Conservation (phyloP, 1,284 basidiomycete species). For the Omphalotus olearius region DNA sequence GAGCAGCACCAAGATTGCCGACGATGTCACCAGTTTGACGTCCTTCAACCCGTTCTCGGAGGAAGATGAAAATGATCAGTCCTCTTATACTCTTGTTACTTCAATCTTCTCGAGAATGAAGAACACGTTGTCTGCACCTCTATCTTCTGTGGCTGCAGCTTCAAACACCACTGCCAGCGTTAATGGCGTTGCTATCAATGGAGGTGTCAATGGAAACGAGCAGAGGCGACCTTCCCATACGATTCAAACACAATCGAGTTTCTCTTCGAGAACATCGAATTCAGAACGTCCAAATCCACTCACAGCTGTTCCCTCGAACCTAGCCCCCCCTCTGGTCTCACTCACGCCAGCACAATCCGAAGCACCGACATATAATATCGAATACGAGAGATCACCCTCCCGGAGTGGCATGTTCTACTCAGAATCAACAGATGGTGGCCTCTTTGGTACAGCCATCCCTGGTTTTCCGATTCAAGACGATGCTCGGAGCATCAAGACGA, state of each 20-base stretch:
- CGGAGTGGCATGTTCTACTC: constrained; percentile 45
- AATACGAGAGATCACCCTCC: constrained; percentile 57
- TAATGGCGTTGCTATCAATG: constrained; percentile 27
- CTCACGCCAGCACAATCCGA: constrained; percentile 77
- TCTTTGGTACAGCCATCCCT: constrained; percentile 71
- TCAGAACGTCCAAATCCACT: constrained; percentile 58
- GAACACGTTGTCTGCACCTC: constrained; percentile 64
- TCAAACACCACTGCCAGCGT: constrained; percentile 26
- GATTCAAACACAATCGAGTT: constrained; percentile 36
- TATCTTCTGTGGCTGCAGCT: constrained; percentile 44
- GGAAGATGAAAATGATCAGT: constrained; percentile 81
- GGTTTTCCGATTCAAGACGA: constrained; percentile 85
- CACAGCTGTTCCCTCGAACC: constrained; percentile 43
- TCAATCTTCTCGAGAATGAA: constrained; percentile 75
- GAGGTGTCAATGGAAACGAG: constrained; percentile 29
- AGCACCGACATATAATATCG: constrained; percentile 58
- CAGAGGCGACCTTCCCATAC: constrained; percentile 52
- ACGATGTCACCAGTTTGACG: constrained; percentile 69
- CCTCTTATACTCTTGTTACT: constrained; percentile 74
- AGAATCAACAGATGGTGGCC: constrained; percentile 51
- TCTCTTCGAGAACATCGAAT: constrained; percentile 38
- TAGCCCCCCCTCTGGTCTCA: constrained; percentile 77
- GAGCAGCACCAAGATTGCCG: constrained; percentile 55
- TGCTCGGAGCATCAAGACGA: constrained; percentile 72
- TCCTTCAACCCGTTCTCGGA: constrained; percentile 84